Evolutionary conservation across 2,329 filamentous ascomycete species (phyloP).

Genomic region (Sporothrix inflata): DNA sequence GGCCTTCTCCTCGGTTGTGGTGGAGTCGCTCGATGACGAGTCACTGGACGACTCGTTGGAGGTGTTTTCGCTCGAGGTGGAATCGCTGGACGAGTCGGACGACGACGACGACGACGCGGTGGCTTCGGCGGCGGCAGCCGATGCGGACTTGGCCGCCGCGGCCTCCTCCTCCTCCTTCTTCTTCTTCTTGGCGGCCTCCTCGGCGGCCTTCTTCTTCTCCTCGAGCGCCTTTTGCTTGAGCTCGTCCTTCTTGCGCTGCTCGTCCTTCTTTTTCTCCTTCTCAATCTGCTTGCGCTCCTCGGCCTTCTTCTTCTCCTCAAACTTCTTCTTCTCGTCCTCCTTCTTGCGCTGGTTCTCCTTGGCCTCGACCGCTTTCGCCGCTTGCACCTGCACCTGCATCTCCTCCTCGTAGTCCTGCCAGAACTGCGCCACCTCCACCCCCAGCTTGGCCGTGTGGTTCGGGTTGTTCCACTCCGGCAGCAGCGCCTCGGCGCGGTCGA

Average conservation of each 20-base stretch:
- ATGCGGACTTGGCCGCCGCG: not conserved
- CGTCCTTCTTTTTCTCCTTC: constrained; percentile 29
- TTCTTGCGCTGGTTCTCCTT: constrained; percentile 8
- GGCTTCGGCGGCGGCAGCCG: constrained; percentile 4
- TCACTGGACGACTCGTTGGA: not conserved
- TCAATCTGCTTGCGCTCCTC: constrained; percentile 25
- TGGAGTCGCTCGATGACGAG: not conserved
- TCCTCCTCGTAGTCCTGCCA: constrained; percentile 35
- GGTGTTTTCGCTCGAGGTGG: not conserved
- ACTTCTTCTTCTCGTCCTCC: constrained; percentile 17
- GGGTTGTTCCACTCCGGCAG: constrained; percentile 40
- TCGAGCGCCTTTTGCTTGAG: constrained; percentile 25
- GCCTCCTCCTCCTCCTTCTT: constrained; percentile 7
- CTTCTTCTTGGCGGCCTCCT: constrained; percentile 24
- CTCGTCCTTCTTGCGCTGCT: constrained; percentile 27
- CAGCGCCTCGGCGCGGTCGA: constrained; percentile 37
- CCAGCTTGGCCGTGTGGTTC: constrained; percentile 32
- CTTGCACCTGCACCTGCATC: constrained; percentile 14
- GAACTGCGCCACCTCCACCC: constrained; percentile 33
- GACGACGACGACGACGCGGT: not conserved
- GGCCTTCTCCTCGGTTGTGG: not conserved
- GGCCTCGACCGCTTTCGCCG: constrained; percentile 22
- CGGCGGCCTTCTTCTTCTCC: constrained; percentile 28
- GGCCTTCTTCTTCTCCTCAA: constrained; percentile 27
- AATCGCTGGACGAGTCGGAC: not conserved